Percentiles rank a stretch among this genome's conserved stretches.
Conservation (phyloP, 805 yeast species). For the Kuraishia cidri region DNA sequence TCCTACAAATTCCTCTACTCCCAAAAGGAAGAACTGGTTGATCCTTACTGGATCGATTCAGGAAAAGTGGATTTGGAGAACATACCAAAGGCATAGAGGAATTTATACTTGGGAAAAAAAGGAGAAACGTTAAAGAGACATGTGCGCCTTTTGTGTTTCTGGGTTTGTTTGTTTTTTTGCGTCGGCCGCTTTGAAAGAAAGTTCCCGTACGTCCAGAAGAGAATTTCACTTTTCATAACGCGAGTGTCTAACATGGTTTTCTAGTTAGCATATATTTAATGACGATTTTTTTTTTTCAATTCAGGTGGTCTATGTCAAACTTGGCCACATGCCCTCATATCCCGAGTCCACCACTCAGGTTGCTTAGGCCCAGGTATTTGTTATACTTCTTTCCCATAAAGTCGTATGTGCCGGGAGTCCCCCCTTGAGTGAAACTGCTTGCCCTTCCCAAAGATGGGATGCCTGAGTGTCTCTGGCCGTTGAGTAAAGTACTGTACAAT, state of each 20-base stretch:
- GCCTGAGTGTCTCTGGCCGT: too few species aligned
- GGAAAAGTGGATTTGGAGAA: conserved; percentile 51
- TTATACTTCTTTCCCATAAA: conserved; percentile 3
- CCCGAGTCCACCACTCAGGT: not conserved
- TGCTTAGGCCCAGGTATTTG: not conserved
- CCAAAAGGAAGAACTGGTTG: conserved; percentile 63
- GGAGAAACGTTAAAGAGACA: too few species aligned
- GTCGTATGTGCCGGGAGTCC: too few species aligned
- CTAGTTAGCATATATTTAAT: not conserved
- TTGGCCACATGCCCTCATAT: not conserved
- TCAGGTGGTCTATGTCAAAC: not conserved
- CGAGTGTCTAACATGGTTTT: not conserved
- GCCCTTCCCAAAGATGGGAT: too few species aligned
- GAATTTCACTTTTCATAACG: too few species aligned
- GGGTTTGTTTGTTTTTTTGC: too few species aligned
- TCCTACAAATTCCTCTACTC: conserved; percentile 78
- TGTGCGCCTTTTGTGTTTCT: too few species aligned
- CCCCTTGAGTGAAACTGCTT: too few species aligned
- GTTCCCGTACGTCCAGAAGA: too few species aligned
- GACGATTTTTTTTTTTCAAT: not conserved
- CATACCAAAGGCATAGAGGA: conserved; percentile 6
- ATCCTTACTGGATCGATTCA: conserved; percentile 65
- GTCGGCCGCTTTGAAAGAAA: too few species aligned
- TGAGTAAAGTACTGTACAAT: too few species aligned
- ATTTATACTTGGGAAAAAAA: too few species aligned